Percentiles rank a stretch among this genome's conserved stretches.
Conservation (phyloP, 139 green algal species). For the Volvox africanus region DNA sequence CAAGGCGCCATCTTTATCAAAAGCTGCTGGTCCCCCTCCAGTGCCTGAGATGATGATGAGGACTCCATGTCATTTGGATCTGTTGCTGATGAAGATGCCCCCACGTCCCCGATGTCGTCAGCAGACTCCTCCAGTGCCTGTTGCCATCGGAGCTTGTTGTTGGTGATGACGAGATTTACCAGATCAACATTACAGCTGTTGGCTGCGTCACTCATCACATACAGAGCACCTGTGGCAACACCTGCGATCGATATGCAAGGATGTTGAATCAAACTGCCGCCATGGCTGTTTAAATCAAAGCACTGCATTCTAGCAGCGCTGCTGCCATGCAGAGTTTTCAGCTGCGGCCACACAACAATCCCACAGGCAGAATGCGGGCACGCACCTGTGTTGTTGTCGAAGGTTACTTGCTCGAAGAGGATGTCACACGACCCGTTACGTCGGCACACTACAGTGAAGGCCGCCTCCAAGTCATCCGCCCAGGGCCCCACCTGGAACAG, state of each 20-base stretch:
- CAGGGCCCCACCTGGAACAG: slow-evolving; percentile 2
- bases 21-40: neutral
- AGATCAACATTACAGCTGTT: neutral
- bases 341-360: no score
- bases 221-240: slow-evolving; percentile 6
- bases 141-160: slow-evolving; percentile 23
- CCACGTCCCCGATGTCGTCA: neutral
- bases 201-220: slow-evolving; percentile 13
- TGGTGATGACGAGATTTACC: neutral
- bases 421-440: neutral
- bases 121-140: neutral
- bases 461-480: slow-evolving; percentile 26
- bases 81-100: neutral
- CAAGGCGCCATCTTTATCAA: neutral
- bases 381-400: slow-evolving; percentile 20
- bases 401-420: neutral
- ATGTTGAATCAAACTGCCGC: neutral
- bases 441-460: neutral
- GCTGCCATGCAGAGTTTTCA: no score
- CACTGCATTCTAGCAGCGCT: no score
- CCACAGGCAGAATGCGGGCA: neutral
- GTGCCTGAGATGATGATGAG: neutral
- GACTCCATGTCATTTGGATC: neutral
- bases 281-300: neutral
- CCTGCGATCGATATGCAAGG: neutral